A percentile compares a stretch with the other conserved stretches of the same genome.
These are phyloP conservation scores for Sophora flavescens DNA, from an alignment of 306 rosid species.

Conservation along the genomic window DNA sequence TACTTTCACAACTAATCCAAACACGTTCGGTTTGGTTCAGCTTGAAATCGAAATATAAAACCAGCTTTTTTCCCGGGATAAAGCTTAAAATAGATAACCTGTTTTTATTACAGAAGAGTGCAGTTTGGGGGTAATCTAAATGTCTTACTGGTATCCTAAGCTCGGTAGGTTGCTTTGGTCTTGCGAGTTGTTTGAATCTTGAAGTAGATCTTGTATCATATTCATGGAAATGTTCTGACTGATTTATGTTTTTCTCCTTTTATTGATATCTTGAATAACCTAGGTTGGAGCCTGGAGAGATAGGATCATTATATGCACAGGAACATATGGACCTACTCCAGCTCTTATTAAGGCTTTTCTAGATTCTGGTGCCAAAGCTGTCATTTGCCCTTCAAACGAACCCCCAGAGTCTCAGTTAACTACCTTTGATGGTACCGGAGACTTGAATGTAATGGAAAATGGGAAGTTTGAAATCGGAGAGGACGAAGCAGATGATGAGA, in stretches of 20 bases:
- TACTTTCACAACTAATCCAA: too few species aligned
- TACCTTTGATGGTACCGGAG: slow-evolving; percentile 61
- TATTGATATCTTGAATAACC: slow-evolving; percentile 45
- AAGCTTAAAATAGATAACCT: too few species aligned
- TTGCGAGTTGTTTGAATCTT: slow-evolving; percentile 1
- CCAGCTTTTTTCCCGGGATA: too few species aligned
- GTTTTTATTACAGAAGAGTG: too few species aligned
- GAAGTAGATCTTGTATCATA: slow-evolving; percentile 30
- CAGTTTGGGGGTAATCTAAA: too few species aligned
- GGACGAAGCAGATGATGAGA: slow-evolving; percentile 85
- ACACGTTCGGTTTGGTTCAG: too few species aligned
- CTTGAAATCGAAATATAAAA: too few species aligned
- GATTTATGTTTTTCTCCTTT: slow-evolving; percentile 37
- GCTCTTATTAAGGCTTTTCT: slow-evolving; percentile 81
- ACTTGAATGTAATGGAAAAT: slow-evolving; percentile 67
- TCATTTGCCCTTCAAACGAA: slow-evolving; percentile 80
- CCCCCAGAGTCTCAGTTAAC: slow-evolving; percentile 72
- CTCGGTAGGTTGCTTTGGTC: neutral
- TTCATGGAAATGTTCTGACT: slow-evolving; percentile 29
- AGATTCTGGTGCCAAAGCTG: slow-evolving; percentile 93
- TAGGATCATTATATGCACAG: slow-evolving; percentile 89
- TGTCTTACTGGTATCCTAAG: neutral
- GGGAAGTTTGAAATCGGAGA: slow-evolving; percentile 93
- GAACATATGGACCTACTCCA: slow-evolving; percentile 80
- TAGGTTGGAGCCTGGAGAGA: slow-evolving; percentile 99